A percentile compares a stretch with the other conserved stretches of the same genome.
phyloP scores from a whole-genome alignment of 1,284 basidiomycete species.

The Bjerkandera adusta region DNA sequence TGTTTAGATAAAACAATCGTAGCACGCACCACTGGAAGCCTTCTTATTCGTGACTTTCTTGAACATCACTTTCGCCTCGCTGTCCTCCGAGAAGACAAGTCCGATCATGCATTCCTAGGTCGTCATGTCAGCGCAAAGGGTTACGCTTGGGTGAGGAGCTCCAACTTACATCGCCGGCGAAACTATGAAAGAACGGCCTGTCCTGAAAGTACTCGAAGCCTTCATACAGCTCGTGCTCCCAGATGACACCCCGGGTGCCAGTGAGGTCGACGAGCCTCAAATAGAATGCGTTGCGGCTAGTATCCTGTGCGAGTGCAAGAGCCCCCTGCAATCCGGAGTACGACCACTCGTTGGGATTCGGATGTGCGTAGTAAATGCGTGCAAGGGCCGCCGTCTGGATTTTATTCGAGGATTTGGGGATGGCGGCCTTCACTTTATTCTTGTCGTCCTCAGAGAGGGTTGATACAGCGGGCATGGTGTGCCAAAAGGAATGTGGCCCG shows the following conservation, averaged over 20 bases:
- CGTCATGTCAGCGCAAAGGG: too few relatives aligned
- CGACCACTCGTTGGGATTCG: conserved; percentile 74
- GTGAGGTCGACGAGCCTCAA: conserved; percentile 81
- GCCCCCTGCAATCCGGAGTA: conserved; percentile 87
- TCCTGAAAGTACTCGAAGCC: conserved; percentile 86
- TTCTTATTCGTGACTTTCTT: conserved; percentile 85
- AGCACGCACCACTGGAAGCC: conserved; percentile 52
- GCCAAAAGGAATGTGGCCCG: not conserved
- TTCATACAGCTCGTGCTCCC: conserved; percentile 93
- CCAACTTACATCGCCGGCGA: conserved; percentile 83
- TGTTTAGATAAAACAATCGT: conserved; percentile 9
- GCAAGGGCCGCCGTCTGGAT: conserved; percentile 78
- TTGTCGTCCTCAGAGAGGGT: conserved; percentile 76
- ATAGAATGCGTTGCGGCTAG: conserved; percentile 53
- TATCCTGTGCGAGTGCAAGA: conserved; percentile 70
- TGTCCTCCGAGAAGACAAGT: conserved; percentile 87
- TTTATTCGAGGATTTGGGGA: conserved; percentile 61
- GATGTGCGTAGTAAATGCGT: conserved; percentile 85
- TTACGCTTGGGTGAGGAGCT: not conserved
- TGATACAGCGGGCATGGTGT: conserved; percentile 68
- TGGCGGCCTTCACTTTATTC: conserved; percentile 65
- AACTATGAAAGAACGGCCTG: conserved; percentile 92
- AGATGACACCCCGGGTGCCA: conserved; percentile 85
- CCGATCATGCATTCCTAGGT: conserved; percentile 85
- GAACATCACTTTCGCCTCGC: conserved; percentile 84